Base-by-base conservation (phyloP, 2,329 filamentous ascomycete species). In the Celoporthe dispersa region DNA sequence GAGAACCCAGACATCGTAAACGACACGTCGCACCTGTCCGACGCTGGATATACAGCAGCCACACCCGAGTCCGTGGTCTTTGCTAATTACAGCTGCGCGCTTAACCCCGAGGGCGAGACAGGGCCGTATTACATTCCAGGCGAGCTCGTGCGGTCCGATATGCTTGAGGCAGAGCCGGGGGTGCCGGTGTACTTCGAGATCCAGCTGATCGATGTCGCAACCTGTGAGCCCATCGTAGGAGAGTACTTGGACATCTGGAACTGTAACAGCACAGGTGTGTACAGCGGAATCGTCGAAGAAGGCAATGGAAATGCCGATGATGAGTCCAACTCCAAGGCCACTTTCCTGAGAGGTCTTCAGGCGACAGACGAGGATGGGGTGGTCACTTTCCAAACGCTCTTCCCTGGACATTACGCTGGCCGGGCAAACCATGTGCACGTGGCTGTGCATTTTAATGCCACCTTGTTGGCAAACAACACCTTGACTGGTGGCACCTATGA, bases 341-440 rank as follows among this genome's bases (percentile, higher is more conserved):
- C 82, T 19, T 86, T 80, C 76, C 79, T 86, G 6, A 83, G 85
- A 3, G 85, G 85, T 41, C 80, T 86, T 59, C 82, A 84, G 74
- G 75, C 78, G 16, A 82, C 83, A 1, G 80, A 86, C 71, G 71
- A 75, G 1, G 82, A 85, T 59, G 85, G 85, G 53, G 81, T 86
- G 16, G 83, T 82, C 22, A 78, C 77, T 64, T 86, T 87, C 75
- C 80, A 84, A 48, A 86, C 83, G 12, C 78, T 81, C 28, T 81
- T 84, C 75, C 82, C 83, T 0, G 83, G 83, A 14, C 82, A 84
- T 74, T 81, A 81, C 75, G 71, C 76, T 48, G 79, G 79, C 0
- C 78, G 81, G 14, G 77, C 80, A 0, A 82, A 78, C 16, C 83
- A 85, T 73, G 80, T 82, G 69, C 83, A 84, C 76, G 69, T 84